A percentile compares a stretch with the other conserved stretches of the same genome.
Evolutionary conservation across 2,329 filamentous ascomycete genomes (phyloP).

Genomic region (Ophiostoma quercus): DNA sequence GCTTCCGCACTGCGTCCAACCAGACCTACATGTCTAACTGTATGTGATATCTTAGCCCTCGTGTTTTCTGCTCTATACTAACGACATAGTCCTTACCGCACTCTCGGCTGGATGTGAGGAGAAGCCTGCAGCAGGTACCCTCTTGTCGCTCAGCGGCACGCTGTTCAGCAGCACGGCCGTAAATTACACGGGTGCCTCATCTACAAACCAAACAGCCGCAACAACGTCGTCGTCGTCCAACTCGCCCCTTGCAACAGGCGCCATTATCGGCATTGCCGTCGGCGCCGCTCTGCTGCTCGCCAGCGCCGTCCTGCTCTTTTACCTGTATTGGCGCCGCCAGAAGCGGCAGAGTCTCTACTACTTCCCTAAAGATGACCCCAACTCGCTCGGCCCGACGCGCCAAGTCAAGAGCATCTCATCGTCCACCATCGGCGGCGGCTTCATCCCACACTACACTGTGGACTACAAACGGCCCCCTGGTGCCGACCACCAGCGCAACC

Average conservation of each 20-base stretch:
- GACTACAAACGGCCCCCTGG: conserved; percentile 32
- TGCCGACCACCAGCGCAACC: background rate
- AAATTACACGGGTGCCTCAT: conserved; percentile 37
- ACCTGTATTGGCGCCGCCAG: conserved; percentile 46
- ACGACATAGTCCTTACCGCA: conserved; percentile 41
- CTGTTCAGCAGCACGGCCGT: conserved; percentile 39
- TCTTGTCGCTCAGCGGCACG: conserved; percentile 40
- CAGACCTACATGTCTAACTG: conserved; percentile 30
- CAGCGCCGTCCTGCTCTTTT: conserved; percentile 41
- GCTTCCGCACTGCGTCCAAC: conserved; percentile 36
- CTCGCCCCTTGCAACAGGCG: conserved; percentile 39
- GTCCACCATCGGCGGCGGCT: background rate
- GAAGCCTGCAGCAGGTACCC: conserved; percentile 36
- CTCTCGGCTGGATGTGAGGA: conserved; percentile 47
- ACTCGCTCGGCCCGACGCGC: background rate
- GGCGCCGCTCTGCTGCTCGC: conserved; percentile 43
- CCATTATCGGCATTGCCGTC: conserved; percentile 51
- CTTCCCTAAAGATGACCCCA: background rate
- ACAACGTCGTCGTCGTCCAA: conserved; percentile 21
- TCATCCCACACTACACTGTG: conserved; percentile 32
- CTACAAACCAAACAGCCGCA: conserved; percentile 32
- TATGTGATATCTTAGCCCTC: conserved; percentile 38
- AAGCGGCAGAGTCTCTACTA: conserved; percentile 27
- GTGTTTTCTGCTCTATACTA: conserved; percentile 37
- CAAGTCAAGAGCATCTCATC: background rate